Evolutionary conservation across 306 rosid species (phyloP), one percentile per base, ranked within the genome.

Genomic region (Phaseolus lunatus): DNA sequence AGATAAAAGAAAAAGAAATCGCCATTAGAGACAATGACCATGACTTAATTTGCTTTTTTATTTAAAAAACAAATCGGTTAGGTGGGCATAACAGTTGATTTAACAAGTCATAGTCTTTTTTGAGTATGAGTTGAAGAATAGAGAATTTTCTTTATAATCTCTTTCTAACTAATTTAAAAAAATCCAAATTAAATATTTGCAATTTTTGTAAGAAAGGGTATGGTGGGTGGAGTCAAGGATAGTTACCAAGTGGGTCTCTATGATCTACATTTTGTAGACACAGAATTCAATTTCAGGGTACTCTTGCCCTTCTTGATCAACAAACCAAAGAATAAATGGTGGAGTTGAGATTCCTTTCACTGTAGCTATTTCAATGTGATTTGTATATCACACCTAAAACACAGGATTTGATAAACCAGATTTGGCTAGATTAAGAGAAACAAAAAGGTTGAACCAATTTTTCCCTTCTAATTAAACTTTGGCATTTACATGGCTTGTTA

Each of bases 201-300:
- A 39, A 35, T 4, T 37, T 39, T 9, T 39, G 52, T 16, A 10
- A 43, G 15, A 18, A 48, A 26, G 5, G 19, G 33, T 49, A 14
- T 58, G n/a, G 52, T 35, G 65, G 48, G 56, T 63, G 52, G 47
- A 64, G 57, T 66, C 39, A 35, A 62, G 61, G 53, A 31, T 35
- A 23, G 75, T 75, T 80, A 27, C 48, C 3, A 2, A 56, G 82
- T 65, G 85, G 79, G 20, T 54, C 67, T 57, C 50, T 27, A 59
- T 18, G 74, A 14, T 82, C 3, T 39, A 23, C 20, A 35, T 52
- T 20, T 64, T 44, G 11, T 12, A 16, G 45, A 75, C 73, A 81
- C 63, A 66, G 1, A 37, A 68, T 50, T 35, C 45, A 71, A 66
- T 77, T 15, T 66, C 1, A 44, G 20, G 57, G 47, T 18, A 27